Evolutionary conservation across 768 basidiomycete species (phyloP).

Genomic region (Suillus cothurnatus): DNA sequence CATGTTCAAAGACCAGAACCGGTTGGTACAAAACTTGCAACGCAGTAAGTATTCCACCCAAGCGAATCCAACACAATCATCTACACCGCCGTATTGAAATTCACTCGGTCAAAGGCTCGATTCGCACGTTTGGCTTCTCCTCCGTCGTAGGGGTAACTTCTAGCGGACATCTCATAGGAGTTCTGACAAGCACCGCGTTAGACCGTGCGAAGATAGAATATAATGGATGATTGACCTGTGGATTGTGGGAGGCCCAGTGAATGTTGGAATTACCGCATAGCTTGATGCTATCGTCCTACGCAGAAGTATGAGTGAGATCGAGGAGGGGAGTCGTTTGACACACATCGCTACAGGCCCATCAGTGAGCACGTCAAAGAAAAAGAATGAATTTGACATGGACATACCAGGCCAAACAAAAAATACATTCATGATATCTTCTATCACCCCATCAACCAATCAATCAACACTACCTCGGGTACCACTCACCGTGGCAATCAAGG

Average conservation of each 20-base stretch:
- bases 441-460: not conserved
- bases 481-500: constrained; percentile 1
- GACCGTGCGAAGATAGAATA: not conserved
- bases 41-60: not conserved
- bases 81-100: not conserved
- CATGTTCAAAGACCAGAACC: not conserved
- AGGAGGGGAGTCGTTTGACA: not conserved
- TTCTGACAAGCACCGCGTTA: not conserved
- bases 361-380: not conserved
- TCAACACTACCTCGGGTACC: not conserved
- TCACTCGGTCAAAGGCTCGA: not conserved
- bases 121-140: not conserved
- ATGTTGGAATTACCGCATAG: not conserved
- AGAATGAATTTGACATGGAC: not conserved
- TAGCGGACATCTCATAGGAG: not conserved
- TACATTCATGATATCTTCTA: not conserved
- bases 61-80: not conserved
- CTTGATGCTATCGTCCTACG: not conserved
- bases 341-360: not conserved
- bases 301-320: not conserved
- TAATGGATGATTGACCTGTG: not conserved
- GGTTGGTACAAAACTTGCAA: not conserved
- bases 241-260: not conserved
- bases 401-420: not conserved
- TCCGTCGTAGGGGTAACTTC: not conserved